These are phyloP conservation scores for Mimosa pudica DNA, from an alignment of 306 rosid species.

Conservation along the genomic window DNA sequence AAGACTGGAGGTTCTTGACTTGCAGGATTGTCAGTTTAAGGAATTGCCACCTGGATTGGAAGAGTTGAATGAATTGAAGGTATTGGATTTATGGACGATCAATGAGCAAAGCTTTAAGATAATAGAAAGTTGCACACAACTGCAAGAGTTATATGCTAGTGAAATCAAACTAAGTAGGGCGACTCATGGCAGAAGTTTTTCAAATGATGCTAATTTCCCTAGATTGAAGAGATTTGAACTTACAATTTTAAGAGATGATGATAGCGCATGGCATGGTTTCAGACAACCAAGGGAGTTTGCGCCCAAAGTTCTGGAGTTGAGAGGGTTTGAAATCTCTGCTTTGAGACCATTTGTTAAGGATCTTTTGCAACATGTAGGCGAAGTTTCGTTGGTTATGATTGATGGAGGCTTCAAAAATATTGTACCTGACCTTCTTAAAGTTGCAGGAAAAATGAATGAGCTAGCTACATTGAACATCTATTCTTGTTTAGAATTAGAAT, in stretches of 20 bases:
- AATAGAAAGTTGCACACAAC: not conserved
- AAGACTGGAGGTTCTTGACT: conserved; percentile 1
- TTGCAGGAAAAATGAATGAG: conserved; percentile 11
- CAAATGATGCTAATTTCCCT: not conserved
- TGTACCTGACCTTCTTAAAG: conserved; percentile 11
- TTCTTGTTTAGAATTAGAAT: not conserved
- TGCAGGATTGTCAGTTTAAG: not conserved
- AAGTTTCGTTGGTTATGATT: not conserved
- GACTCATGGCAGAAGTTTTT: too few species aligned
- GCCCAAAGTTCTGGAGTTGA: too few species aligned
- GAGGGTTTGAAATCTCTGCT: too few species aligned
- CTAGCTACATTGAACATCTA: not conserved
- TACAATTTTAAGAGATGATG: too few species aligned
- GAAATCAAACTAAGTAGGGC: too few species aligned
- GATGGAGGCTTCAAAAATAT: conserved; percentile 14
- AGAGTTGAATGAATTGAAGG: not conserved
- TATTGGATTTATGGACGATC: not conserved
- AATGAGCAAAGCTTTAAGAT: not conserved
- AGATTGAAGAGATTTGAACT: not conserved
- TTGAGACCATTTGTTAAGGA: not conserved
- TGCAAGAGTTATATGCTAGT: not conserved
- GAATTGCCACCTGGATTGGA: not conserved
- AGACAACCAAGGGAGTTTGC: too few species aligned
- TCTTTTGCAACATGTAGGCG: not conserved
- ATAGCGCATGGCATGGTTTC: too few species aligned